Conservation (phyloP, 2,329 filamentous ascomycete genomes). For the Annulohypoxylon truncatum region DNA sequence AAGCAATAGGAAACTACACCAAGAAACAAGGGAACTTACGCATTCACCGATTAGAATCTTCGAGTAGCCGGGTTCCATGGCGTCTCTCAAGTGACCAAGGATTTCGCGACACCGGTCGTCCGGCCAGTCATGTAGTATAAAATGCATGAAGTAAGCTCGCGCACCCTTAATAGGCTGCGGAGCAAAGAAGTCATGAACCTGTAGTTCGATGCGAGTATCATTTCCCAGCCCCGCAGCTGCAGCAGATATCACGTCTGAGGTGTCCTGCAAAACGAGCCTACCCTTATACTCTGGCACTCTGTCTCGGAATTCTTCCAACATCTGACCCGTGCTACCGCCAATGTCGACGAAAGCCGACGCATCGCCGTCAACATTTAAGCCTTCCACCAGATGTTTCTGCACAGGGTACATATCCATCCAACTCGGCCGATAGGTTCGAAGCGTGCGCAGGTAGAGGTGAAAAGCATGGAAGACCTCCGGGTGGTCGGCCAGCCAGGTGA, state of each 20-base stretch:
- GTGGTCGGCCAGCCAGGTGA: constrained; percentile 29
- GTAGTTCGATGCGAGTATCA: background rate
- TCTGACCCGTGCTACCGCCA: background rate
- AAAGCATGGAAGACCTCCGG: constrained; percentile 37
- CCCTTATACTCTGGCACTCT: background rate
- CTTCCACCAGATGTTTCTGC: background rate
- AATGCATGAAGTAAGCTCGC: constrained; percentile 54
- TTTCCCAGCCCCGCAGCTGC: no score
- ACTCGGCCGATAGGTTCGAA: constrained; percentile 41
- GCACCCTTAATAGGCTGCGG: constrained; percentile 46
- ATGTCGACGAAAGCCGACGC: background rate
- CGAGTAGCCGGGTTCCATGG: constrained; percentile 37
- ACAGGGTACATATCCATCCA: background rate
- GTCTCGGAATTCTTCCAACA: background rate
- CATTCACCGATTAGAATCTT: constrained; percentile 33
- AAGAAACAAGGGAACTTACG: constrained; percentile 11
- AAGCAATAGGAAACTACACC: no score
- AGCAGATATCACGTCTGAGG: background rate
- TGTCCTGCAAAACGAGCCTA: background rate
- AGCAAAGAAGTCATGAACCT: constrained; percentile 46
- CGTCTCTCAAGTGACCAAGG: constrained; percentile 49
- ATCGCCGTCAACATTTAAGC: background rate
- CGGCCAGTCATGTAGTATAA: constrained; percentile 54
- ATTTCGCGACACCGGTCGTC: constrained; percentile 51
- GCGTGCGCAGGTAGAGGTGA: constrained; percentile 32